Conservation (phyloP, 1,284 basidiomycete genomes). For the Heimioporus retisporus region DNA sequence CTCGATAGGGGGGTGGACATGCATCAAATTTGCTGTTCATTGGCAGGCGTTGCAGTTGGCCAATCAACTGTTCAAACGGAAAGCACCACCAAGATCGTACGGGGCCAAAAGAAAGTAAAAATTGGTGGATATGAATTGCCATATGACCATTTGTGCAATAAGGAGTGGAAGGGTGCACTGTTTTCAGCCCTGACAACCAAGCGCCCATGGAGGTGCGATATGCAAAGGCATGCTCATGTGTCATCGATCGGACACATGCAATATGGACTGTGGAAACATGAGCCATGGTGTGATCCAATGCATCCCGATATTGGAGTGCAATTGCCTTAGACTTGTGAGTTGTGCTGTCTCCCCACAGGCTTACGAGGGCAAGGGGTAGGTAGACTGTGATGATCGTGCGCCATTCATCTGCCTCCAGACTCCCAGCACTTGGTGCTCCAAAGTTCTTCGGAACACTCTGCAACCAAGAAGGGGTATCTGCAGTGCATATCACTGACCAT, state of each 20-base stretch:
- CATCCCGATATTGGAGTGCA: not conserved
- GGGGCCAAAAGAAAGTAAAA: slow-evolving; percentile 6
- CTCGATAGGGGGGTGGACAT: not conserved
- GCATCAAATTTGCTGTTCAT: slow-evolving; percentile 23
- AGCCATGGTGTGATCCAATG: slow-evolving; percentile 15
- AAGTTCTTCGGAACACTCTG: slow-evolving; percentile 12
- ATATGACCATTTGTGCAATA: slow-evolving; percentile 10
- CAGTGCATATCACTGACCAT: not conserved
- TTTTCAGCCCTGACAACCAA: slow-evolving; percentile 5
- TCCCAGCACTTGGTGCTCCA: slow-evolving; percentile 3
- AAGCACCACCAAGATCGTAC: slow-evolving; percentile 20
- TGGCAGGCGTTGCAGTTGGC: slow-evolving; percentile 19
- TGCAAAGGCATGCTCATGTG: not conserved
- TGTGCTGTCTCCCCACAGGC: slow-evolving; percentile 7
- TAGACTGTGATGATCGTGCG: slow-evolving; percentile 11
- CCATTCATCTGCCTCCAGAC: slow-evolving; percentile 18
- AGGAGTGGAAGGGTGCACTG: not conserved
- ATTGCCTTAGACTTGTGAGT: not conserved
- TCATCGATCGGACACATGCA: not conserved
- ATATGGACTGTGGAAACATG: slow-evolving; percentile 8
- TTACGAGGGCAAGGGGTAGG: slow-evolving; percentile 11
- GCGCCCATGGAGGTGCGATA: not conserved
- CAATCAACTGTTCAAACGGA: slow-evolving; percentile 19
- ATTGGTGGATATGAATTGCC: slow-evolving; percentile 16
- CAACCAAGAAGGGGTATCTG: slow-evolving; percentile 11